phyloP scores from a whole-genome alignment of 139 green algal genomes.

The Tetradesmus lagerheimii region DNA sequence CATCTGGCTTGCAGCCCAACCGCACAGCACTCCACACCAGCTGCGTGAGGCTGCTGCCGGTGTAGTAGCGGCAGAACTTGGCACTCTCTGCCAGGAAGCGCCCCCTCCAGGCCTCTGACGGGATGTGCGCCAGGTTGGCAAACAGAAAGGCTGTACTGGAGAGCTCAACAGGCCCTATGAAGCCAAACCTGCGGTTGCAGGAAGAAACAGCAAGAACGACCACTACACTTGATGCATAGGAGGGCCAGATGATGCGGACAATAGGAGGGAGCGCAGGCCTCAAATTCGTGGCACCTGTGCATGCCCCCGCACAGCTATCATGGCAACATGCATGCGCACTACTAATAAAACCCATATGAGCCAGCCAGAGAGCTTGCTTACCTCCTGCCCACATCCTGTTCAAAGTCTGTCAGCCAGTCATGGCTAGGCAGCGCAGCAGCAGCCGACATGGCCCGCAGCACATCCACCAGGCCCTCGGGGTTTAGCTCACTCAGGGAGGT shows the following conservation, averaged over 20 bases:
- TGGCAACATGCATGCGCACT: too few species aligned
- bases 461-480: constrained; percentile 37
- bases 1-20: not conserved
- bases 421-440: constrained; percentile 15
- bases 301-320: too few species aligned
- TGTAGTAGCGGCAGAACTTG: constrained; percentile 40
- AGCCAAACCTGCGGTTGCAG: constrained; percentile 24
- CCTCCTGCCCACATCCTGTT: constrained; percentile 19
- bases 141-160: constrained; percentile 32
- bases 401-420: constrained; percentile 27
- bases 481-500: not conserved
- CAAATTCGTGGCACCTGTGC: too few species aligned
- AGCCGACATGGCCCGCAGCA: constrained; percentile 15
- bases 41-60: constrained; percentile 22
- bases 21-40: constrained; percentile 39
- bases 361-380: not conserved
- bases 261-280: too few species aligned
- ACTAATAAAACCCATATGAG: too few species aligned
- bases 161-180: constrained; percentile 41
- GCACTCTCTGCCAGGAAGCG: constrained; percentile 8
- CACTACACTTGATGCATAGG: too few species aligned
- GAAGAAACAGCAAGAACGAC: too few species aligned
- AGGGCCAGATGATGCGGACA: too few species aligned
- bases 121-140: constrained; percentile 38
- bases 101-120: constrained; percentile 12